Percentiles rank a stretch among this genome's conserved stretches.
Conservation (phyloP, 1,139 yeast genomes). For the Kurtzmaniella quercitrusa region DNA sequence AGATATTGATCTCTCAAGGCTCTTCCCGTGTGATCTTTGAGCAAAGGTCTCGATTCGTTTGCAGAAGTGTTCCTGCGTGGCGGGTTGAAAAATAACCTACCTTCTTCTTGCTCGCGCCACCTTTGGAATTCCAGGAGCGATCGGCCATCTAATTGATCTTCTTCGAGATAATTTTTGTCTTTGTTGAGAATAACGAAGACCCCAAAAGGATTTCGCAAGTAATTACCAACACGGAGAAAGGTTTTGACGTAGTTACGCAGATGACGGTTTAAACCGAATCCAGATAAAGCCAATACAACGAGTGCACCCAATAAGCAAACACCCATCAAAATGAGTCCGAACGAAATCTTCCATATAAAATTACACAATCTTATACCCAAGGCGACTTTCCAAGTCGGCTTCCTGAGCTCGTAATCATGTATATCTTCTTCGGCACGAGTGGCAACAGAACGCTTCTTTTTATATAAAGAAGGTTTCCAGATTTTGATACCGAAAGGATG, state of each 20-base stretch:
- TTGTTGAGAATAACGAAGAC: constrained; percentile 75
- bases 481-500: constrained; percentile 98
- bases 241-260: constrained; percentile 56
- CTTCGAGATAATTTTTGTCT: constrained; percentile 77
- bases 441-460: constrained; percentile 88
- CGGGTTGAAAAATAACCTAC: constrained; percentile 70
- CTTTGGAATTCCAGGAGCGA: constrained; percentile 79
- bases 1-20: constrained; percentile 38
- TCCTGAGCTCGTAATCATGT: constrained; percentile 64
- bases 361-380: constrained; percentile 72
- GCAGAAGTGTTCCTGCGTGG: constrained; percentile 40
- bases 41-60: constrained; percentile 33
- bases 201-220: constrained; percentile 83
- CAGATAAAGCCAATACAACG: constrained; percentile 41
- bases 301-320: constrained; percentile 49
- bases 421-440: constrained; percentile 90
- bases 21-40: constrained; percentile 45
- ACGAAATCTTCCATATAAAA: constrained; percentile 65
- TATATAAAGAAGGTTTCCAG: constrained; percentile 97
- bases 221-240: constrained; percentile 61
- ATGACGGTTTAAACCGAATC: constrained; percentile 38
- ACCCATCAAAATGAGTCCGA: constrained; percentile 60
- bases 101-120: constrained; percentile 82
- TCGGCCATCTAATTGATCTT: constrained; percentile 87
- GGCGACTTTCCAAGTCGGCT: constrained; percentile 46